Conservation (phyloP, 2,329 filamentous ascomycete genomes). For the Talaromyces sp. region DNA sequence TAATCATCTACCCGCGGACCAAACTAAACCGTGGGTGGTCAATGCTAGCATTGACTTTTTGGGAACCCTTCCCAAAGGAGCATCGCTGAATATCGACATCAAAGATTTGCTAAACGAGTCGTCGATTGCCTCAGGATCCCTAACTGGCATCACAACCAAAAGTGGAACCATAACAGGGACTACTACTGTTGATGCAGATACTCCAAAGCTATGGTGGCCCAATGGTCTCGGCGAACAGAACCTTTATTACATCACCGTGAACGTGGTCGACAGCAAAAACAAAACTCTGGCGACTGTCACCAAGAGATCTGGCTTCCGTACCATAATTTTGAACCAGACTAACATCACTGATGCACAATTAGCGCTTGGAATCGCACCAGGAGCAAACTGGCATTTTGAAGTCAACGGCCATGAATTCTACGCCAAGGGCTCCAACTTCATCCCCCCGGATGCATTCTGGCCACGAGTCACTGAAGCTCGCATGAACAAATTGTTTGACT, state of each 20-base stretch:
- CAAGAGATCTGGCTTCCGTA: conserved; percentile 58
- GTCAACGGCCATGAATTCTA: conserved; percentile 62
- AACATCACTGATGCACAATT: conserved; percentile 53
- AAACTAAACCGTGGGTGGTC: conserved; percentile 55
- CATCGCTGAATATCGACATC: conserved; percentile 46
- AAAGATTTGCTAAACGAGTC: conserved; percentile 37
- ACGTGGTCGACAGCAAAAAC: conserved; percentile 36
- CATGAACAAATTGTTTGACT: conserved; percentile 52
- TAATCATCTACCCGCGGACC: conserved; percentile 55
- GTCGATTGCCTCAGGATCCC: conserved; percentile 31
- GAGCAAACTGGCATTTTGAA: conserved; percentile 62
- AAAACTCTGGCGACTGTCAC: conserved; percentile 41
- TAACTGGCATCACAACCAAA: conserved; percentile 40
- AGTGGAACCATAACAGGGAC: conserved; percentile 47
- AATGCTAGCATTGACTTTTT: conserved; percentile 59
- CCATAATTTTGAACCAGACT: conserved; percentile 56
- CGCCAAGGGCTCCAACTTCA: conserved; percentile 61
- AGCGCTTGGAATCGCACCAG: conserved; percentile 51
- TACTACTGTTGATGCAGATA: conserved; percentile 37
- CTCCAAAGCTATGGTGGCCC: conserved; percentile 60
- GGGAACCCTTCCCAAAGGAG: conserved; percentile 43
- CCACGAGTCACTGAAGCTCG: conserved; percentile 52
- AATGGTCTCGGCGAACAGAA: conserved; percentile 53
- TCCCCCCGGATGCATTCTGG: conserved; percentile 61
- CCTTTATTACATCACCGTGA: conserved; percentile 54